Percentiles rank a stretch among this genome's conserved stretches.
Evolutionary conservation across 768 basidiomycete genomes (phyloP).

Genomic region (Mycena crocata): DNA sequence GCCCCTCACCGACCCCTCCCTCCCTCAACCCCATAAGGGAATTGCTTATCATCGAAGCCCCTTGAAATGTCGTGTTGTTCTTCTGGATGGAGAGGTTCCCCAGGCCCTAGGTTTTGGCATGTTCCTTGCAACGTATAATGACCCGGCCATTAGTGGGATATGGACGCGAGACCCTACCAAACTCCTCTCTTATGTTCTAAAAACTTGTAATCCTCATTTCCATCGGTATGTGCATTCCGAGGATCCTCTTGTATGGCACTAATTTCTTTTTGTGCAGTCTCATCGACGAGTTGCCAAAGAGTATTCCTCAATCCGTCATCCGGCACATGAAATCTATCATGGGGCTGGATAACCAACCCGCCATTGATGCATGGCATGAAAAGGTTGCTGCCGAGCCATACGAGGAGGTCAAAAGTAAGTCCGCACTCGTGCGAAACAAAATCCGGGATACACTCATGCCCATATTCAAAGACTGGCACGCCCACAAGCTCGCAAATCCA

Average conservation of each 20-base stretch:
- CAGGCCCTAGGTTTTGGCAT: slow-evolving; percentile 9
- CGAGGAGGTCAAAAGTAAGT: background rate
- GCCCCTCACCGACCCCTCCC: too few relatives aligned
- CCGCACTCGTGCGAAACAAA: background rate
- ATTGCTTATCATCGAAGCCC: too few relatives aligned
- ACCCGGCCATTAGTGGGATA: slow-evolving; percentile 16
- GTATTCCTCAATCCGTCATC: slow-evolving; percentile 19
- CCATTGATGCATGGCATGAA: slow-evolving; percentile 33
- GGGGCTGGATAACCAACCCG: slow-evolving; percentile 17
- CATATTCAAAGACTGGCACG: slow-evolving; percentile 34
- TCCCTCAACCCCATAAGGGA: too few relatives aligned
- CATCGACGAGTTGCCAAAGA: slow-evolving; percentile 31
- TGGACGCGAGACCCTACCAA: background rate
- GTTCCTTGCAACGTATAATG: slow-evolving; percentile 7
- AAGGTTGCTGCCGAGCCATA: slow-evolving; percentile 15
- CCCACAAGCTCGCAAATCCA: slow-evolving; percentile 30
- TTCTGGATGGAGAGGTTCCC: slow-evolving; percentile 21
- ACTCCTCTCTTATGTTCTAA: background rate
- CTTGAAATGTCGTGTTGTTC: slow-evolving; percentile 19
- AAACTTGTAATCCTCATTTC: slow-evolving; percentile 20
- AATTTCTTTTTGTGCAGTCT: slow-evolving; percentile 26
- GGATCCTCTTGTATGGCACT: too few relatives aligned
- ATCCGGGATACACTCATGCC: background rate
- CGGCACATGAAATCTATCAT: slow-evolving; percentile 31
- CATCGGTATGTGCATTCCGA: slow-evolving; percentile 6